These are phyloP conservation scores for Pythium guiyangense DNA, from an alignment of 352 stramenopile species.

Conservation along the genomic window DNA sequence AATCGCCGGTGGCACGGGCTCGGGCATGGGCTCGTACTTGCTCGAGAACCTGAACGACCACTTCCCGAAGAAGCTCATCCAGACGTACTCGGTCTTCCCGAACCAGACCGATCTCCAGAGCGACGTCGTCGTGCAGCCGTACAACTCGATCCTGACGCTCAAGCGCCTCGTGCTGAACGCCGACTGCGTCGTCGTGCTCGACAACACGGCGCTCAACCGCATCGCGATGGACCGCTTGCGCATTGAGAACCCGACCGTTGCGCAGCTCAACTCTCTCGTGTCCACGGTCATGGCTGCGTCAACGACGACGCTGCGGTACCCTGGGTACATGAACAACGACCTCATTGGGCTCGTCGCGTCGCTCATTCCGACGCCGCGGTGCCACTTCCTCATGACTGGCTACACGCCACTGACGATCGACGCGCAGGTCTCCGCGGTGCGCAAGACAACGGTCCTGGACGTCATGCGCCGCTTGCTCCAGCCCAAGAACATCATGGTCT, in stretches of 20 bases:
- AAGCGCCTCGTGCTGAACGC: conserved; percentile 98
- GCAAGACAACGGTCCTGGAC: conserved; percentile 99
- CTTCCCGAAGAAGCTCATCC: conserved; percentile 99
- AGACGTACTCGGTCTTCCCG: conserved; percentile 99
- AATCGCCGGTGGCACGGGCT: conserved; percentile 98
- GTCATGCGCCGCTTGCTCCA: conserved; percentile 96
- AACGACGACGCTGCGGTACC: conserved; percentile 96
- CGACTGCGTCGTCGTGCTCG: conserved; percentile 98
- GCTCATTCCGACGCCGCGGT: conserved; percentile 98
- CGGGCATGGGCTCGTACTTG: conserved; percentile 99
- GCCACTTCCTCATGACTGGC: conserved; percentile 99
- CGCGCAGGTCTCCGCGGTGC: conserved; percentile 86
- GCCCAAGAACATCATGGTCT: conserved; percentile 99
- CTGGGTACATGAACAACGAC: conserved; percentile 99
- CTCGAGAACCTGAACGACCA: conserved; percentile 99
- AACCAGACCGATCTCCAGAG: conserved; percentile 92
- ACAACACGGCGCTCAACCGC: conserved; percentile 98
- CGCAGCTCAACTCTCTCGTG: conserved; percentile 97
- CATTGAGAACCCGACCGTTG: conserved; percentile 96
- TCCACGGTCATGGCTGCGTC: conserved; percentile 99
- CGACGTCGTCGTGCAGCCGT: conserved; percentile 99
- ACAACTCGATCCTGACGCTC: conserved; percentile 99
- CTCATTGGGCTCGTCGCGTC: conserved; percentile 97
- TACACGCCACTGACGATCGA: conserved; percentile 98
- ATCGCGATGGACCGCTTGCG: conserved; percentile 94